phyloP scores from a whole-genome alignment of 176 grass and related monocot genomes.

The Lolium perenne region DNA sequence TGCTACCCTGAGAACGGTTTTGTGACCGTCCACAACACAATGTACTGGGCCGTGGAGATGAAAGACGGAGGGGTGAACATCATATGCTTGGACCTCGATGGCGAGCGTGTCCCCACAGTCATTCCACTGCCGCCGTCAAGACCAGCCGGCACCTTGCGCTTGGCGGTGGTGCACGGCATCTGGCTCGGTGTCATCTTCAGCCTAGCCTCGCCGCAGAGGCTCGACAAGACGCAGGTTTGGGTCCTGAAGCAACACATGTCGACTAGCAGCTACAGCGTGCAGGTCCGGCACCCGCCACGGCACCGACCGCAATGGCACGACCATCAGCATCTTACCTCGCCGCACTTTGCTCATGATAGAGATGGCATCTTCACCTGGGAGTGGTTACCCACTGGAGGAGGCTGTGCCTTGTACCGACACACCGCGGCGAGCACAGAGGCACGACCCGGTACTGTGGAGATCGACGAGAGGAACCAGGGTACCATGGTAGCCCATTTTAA shows the following conservation, averaged over 20 bases:
- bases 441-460: not conserved
- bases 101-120: not conserved
- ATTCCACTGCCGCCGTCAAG: not conserved
- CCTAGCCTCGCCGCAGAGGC: no score
- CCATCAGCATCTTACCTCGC: not conserved
- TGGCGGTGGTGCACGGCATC: not conserved
- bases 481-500: not conserved
- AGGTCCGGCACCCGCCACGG: not conserved
- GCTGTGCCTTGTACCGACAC: not conserved
- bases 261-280: not conserved
- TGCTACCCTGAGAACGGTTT: not conserved
- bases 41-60: not conserved
- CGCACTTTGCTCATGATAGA: not conserved
- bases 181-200: not conserved
- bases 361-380: not conserved
- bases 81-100: not conserved
- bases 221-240: not conserved
- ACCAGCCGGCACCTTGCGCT: not conserved
- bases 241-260: not conserved
- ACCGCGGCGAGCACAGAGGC: not conserved
- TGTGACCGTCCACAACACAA: not conserved
- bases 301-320: not conserved
- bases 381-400: not conserved
- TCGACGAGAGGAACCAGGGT: not conserved
- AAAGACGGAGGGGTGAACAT: not conserved